These are phyloP conservation scores for Podaxis sp. DNA, from an alignment of 768 basidiomycete genomes.

Conservation along the genomic window DNA sequence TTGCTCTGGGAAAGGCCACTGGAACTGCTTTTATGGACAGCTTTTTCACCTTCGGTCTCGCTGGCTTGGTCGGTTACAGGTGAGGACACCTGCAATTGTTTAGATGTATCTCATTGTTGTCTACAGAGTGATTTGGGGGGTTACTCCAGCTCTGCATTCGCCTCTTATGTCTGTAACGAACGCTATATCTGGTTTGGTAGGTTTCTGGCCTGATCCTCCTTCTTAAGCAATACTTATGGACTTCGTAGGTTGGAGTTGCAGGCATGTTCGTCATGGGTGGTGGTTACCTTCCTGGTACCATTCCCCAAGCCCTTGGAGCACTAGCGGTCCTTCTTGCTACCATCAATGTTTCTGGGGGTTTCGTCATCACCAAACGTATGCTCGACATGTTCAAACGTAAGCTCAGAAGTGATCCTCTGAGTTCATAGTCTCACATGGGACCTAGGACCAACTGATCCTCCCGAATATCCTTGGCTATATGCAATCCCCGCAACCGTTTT, in stretches of 20 bases:
- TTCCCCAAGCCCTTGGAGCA: conserved; percentile 79
- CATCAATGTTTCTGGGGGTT: conserved; percentile 86
- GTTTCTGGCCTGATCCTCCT: conserved; percentile 11
- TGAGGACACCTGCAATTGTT: conserved; percentile 12
- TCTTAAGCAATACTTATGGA: background rate
- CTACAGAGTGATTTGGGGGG: conserved; percentile 81
- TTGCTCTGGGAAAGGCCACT: conserved; percentile 78
- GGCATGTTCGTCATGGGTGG: conserved; percentile 93
- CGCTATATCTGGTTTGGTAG: conserved; percentile 71
- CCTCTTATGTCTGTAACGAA: conserved; percentile 92
- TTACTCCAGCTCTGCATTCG: conserved; percentile 84
- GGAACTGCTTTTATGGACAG: conserved; percentile 84
- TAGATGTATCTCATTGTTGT: background rate
- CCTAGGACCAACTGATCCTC: conserved; percentile 77
- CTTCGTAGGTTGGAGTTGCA: conserved; percentile 64
- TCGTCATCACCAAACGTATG: conserved; percentile 90
- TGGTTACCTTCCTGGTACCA: conserved; percentile 76
- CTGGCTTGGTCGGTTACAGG: conserved; percentile 78
- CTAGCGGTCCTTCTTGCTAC: conserved; percentile 84
- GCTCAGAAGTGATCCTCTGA: conserved; percentile 15
- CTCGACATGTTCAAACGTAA: conserved; percentile 89
- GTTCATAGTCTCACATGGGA: background rate
- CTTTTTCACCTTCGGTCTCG: conserved; percentile 87
- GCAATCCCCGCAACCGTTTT: conserved; percentile 78
- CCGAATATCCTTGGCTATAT: conserved; percentile 86